Conservation (phyloP, 179 eudicot genomes). For the Nepenthes alata region DNA sequence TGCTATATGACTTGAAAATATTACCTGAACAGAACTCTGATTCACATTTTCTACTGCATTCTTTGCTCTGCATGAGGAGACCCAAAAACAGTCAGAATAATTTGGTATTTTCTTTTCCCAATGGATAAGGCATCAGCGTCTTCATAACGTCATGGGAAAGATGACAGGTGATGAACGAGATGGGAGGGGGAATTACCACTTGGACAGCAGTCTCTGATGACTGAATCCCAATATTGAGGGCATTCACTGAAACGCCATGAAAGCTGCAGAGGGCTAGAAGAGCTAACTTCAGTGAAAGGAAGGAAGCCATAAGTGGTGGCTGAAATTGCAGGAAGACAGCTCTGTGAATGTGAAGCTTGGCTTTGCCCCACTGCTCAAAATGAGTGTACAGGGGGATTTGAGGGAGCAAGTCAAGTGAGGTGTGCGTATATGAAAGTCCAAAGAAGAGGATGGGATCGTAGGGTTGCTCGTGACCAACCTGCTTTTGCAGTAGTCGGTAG, state of each 20-base stretch:
- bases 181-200: conserved; percentile 17
- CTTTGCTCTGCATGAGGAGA: conserved; percentile 17
- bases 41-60: conserved; percentile 38
- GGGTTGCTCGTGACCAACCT: too few species aligned
- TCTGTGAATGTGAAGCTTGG: neutral
- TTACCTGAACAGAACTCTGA: conserved; percentile 31
- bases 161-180: neutral
- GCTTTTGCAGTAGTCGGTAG: too few species aligned
- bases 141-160: neutral
- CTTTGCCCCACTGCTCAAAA: neutral
- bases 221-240: conserved; percentile 34
- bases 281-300: conserved; percentile 14
- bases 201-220: conserved; percentile 15
- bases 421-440: too few species aligned
- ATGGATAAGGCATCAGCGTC: neutral
- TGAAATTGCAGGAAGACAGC: conserved; percentile 8
- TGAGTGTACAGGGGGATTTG: neutral
- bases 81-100: neutral
- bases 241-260: conserved; percentile 7
- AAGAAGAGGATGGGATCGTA: too few species aligned
- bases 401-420: neutral
- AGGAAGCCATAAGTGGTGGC: conserved; percentile 13
- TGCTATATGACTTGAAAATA: too few species aligned
- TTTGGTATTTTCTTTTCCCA: neutral
- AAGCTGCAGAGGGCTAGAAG: conserved; percentile 7